Evolutionary conservation across 192 early-diverging fungal species (phyloP).

Genomic region (Dissophora globulifera): DNA sequence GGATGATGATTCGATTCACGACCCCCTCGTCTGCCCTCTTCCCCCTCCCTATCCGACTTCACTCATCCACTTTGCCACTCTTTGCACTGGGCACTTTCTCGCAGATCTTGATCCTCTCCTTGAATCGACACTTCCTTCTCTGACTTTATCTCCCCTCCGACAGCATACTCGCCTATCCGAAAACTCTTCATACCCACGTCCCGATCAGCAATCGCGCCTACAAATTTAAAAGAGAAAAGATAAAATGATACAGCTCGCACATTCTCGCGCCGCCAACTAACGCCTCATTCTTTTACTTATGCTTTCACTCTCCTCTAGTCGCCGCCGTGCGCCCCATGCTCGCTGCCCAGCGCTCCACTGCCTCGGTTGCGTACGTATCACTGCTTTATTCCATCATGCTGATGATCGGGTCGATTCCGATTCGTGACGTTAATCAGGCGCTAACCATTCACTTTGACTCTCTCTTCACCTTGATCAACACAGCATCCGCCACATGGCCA

Average conservation of each 20-base stretch:
- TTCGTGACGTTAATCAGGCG: constrained; percentile 1
- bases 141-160: not conserved
- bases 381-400: too few relatives aligned
- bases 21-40: not conserved
- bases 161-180: too few relatives aligned
- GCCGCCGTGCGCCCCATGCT: constrained; percentile 54
- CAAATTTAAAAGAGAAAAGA: too few relatives aligned
- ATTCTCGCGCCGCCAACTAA: constrained; percentile 5
- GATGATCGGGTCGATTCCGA: not conserved
- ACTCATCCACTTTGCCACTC: not conserved
- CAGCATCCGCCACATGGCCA: constrained; percentile 55
- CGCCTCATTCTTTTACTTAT: not conserved
- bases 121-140: not conserved
- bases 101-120: not conserved
- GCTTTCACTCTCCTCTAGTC: constrained; percentile 20
- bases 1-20: not conserved
- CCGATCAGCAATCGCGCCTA: constrained; percentile 10
- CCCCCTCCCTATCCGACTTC: too few relatives aligned
- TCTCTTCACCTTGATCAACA: not conserved
- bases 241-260: too few relatives aligned
- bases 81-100: not conserved
- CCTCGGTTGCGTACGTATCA: constrained; percentile 53
- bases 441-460: not conserved
- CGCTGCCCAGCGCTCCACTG: constrained; percentile 55
- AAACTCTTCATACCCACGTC: not conserved